Conservation (phyloP, 2,329 filamentous ascomycete genomes). For the Lojkania enalia region DNA sequence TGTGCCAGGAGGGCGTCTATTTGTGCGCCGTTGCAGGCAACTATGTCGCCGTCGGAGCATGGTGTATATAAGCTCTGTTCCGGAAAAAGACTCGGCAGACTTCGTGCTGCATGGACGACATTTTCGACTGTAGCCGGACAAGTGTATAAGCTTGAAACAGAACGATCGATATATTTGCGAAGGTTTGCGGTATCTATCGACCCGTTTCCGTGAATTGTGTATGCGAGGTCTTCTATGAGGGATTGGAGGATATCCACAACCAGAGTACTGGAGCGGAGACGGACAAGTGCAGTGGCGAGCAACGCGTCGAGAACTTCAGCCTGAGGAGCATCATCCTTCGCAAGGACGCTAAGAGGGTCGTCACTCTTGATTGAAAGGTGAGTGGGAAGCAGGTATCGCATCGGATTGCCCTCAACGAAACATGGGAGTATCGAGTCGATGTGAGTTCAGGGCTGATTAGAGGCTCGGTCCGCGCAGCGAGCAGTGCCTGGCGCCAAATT, state of each 20-base stretch:
- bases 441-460: no score
- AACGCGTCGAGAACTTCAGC: conserved; percentile 9
- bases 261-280: not conserved
- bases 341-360: conserved; percentile 13
- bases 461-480: no score
- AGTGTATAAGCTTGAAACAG: no score
- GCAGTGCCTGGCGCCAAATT: no score
- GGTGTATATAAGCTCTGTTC: not conserved
- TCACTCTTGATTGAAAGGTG: conserved; percentile 7
- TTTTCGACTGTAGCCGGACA: not conserved
- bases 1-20: conserved; percentile 14
- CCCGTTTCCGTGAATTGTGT: conserved; percentile 13
- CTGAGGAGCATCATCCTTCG: conserved; percentile 8
- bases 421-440: no score
- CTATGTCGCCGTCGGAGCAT: not conserved
- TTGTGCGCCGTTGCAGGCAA: conserved; percentile 7
- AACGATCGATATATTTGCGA: not conserved
- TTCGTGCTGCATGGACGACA: not conserved
- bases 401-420: no score
- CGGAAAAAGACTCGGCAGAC: conserved; percentile 2
- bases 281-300: not conserved
- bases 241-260: conserved; percentile 1
- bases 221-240: conserved; percentile 16
- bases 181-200: not conserved
- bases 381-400: conserved; percentile 14